Base-by-base conservation (phyloP, 257 asterid genomes). In the Penstemon barbatus region DNA sequence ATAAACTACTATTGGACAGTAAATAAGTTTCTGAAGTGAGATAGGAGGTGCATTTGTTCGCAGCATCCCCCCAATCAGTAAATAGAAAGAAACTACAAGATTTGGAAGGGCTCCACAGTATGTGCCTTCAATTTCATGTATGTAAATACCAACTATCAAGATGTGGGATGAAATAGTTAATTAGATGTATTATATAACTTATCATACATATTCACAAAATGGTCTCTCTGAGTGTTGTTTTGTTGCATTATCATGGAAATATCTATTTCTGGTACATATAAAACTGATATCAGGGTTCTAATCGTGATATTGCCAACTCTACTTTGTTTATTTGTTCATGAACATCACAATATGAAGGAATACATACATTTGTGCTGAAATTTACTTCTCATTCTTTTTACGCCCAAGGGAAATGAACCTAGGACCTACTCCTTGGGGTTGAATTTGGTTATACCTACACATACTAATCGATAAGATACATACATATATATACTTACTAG, bases 21-120 rank as follows among this genome's bases (percentile, higher is more conserved):
- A 61, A 74, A 69, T 79, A 82, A 82, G 80, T 79, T 52, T 51
- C 82, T 57, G 71, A 79, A 71, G 71, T 59, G 65, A 69, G 67
- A n/a, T 55, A 71, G 74, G 74, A 49, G 62, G 15, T 50, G 50
- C 66, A 71, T 72, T 13, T 58, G 11, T 55, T 13, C 37, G 12
- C 40, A 38, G 62, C 70, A 11, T 63, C 68, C 50, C 44, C 52
- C 37, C 60, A 38, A 46, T 63, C 38, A 38, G 60, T 56, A 68
- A 43, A 66, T 55, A 12, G 51, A 56, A 12, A 72, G 58, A 46
- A 60, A 49, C 71, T 18, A 10, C 19, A n/a, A 58, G 45, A 61
- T 66, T 57, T 54, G 66, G 59, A 33, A 36, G 65, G 42, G 68
- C 69, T 74, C 53, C 45, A 41, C 69, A 12, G 60, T 44, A 44